phyloP scores from a whole-genome alignment of 1,139 yeast species.

The Geotrichum carabidarum region DNA sequence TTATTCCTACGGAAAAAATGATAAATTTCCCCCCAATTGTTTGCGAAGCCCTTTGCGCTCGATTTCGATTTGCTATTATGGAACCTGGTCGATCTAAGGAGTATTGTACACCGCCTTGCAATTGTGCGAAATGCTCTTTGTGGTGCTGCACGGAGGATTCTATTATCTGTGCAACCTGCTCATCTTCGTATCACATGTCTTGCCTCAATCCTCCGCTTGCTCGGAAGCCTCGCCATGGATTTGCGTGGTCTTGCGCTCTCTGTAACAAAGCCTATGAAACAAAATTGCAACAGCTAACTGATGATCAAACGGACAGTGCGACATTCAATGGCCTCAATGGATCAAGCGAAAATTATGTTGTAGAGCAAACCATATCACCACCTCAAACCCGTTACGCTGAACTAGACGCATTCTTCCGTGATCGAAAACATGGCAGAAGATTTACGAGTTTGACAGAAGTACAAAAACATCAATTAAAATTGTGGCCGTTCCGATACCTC shows the following conservation, averaged over 20 bases:
- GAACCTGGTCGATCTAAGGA: constrained; percentile 69
- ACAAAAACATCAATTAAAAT: constrained; percentile 30
- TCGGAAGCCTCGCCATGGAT: constrained; percentile 79
- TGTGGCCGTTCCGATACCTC: constrained; percentile 75
- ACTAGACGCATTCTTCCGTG: constrained; percentile 45
- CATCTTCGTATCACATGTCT: constrained; percentile 64
- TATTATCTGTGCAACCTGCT: constrained; percentile 77
- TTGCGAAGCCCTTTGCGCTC: constrained; percentile 56
- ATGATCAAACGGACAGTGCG: constrained; percentile 12
- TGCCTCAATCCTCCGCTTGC: constrained; percentile 83
- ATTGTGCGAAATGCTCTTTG: constrained; percentile 71
- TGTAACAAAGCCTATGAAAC: constrained; percentile 46
- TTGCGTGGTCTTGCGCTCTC: constrained; percentile 87
- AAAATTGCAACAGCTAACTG: constrained; percentile 28
- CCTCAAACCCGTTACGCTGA: constrained; percentile 52
- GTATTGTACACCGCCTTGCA: constrained; percentile 56
- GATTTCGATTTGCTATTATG: constrained; percentile 69
- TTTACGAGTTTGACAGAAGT: constrained; percentile 36
- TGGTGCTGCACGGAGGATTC: constrained; percentile 80
- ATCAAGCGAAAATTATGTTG: not conserved
- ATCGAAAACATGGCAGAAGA: constrained; percentile 1
- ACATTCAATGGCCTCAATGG: not conserved
- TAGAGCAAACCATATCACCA: not conserved
- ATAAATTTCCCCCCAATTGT: constrained; percentile 57
- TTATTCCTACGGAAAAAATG: constrained; percentile 55